Conservation (phyloP, 75 land plant genomes). For the Cupressus sempervirens region DNA sequence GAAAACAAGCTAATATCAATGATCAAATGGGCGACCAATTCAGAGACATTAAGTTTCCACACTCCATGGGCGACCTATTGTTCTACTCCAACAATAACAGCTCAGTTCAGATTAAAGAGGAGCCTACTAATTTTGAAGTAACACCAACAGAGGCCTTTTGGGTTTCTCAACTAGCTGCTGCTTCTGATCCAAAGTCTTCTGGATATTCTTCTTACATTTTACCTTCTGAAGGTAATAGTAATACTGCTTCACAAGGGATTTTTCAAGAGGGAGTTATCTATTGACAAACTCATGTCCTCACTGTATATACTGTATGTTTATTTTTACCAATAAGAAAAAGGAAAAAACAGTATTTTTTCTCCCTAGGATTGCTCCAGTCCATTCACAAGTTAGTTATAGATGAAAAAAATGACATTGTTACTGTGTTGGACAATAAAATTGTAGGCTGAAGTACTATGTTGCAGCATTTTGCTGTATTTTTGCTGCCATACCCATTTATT, state of each 20-base stretch:
- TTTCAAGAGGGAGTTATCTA: slow-evolving; percentile 10
- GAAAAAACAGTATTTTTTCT: not conserved
- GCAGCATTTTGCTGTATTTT: not conserved
- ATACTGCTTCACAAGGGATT: not conserved
- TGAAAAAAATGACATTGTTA: not conserved
- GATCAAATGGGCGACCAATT: not conserved
- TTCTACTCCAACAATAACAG: not conserved
- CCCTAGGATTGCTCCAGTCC: not conserved
- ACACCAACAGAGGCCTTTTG: not conserved
- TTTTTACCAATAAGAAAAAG: not conserved
- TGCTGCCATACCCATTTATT: not conserved
- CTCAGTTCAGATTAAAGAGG: slow-evolving; percentile 8
- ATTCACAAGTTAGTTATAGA: not conserved
- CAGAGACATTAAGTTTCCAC: too few species aligned
- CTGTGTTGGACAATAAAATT: not conserved
- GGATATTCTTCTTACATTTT: not conserved
- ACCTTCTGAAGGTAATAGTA: not conserved
- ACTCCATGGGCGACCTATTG: not conserved
- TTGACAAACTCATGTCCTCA: not conserved
- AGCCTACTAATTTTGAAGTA: not conserved
- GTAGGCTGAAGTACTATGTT: not conserved
- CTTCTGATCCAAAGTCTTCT: not conserved
- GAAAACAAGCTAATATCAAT: too few species aligned
- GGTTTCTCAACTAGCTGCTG: slow-evolving; percentile 10
- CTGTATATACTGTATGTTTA: slow-evolving; percentile 1